Conservation (phyloP, 495 filamentous ascomycete species). For the Penicillium subrubescens region DNA sequence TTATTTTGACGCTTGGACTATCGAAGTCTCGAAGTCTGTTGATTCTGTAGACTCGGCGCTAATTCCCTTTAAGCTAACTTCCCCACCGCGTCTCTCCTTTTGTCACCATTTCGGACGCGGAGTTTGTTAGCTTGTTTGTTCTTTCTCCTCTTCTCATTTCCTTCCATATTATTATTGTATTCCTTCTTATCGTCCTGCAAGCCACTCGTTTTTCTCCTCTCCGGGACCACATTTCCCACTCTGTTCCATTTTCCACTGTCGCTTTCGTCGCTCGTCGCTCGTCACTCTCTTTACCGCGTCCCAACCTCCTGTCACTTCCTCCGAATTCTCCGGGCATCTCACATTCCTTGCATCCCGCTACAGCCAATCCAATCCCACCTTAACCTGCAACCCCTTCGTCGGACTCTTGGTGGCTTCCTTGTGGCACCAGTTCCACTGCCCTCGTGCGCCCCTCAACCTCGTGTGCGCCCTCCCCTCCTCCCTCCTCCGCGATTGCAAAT, state of each 20-base stretch:
- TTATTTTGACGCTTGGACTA: no score
- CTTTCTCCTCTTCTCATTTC: conserved; percentile 1
- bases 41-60: neutral
- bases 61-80: conserved; percentile 1
- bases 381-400: conserved; percentile 3
- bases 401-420: conserved; percentile 2
- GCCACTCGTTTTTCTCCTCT: neutral
- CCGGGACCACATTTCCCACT: conserved; percentile 9
- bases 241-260: conserved; percentile 8
- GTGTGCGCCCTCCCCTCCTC: neutral
- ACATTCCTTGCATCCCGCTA: conserved; percentile 25
- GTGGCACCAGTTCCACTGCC: conserved; percentile 11
- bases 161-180: neutral
- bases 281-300: conserved; percentile 13
- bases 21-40: no score
- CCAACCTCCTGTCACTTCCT: neutral
- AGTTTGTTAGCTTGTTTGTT: neutral
- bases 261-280: neutral
- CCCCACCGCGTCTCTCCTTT: neutral
- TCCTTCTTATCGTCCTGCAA: conserved; percentile 15
- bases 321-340: conserved; percentile 2
- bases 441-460: conserved; percentile 3
- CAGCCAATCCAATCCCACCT: conserved; percentile 5
- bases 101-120: neutral
- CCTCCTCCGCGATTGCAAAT: conserved; percentile 7